Base-by-base conservation (phyloP, 2,329 filamentous ascomycete genomes). In the Myotisia sp. region DNA sequence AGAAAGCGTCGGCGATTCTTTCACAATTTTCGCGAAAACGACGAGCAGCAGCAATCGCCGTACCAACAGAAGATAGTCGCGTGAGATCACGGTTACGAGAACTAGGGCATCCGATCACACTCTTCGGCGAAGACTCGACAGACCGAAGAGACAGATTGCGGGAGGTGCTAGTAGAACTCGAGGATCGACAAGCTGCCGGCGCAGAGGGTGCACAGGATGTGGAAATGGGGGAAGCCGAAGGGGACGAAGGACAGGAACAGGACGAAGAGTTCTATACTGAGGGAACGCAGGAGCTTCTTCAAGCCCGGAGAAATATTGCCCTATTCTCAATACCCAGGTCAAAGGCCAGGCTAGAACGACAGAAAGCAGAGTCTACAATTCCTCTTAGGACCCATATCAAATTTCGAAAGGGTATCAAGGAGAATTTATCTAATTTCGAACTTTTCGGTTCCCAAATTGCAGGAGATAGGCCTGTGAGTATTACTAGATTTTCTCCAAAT, bases 191-290 rank as follows among this genome's bases (percentile, higher is more conserved):
- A 31, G 62, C 60, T 10, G 66, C 49, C 3, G 60, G 14, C 55
- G 37, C 23, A 13, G 74, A 42, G 14, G 64, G 60, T 1, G 75
- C 70, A 34, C 76, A 77, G 44, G 64, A 69, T 52, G 51, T 64
- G 13, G 60, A 63, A 28, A 76, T 76, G 62, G 54, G 56, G 26
- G 67, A 68, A 48, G 69, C 55, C 10, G 51, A 50, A 5, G 60
- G 55, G 12, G 67, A 63, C 1, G 74, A 75, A 12, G 75, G 72
- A 31, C 76, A 68, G 2, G 82, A 86, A 34, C 74, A 78, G 46
- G 81, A 92, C 44, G 85, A 95, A 51, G 90, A 98, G 47, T 98
- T 94, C 56, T 98, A 94, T 55, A 93, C 87, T 0, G 71, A 80
- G 47, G 90, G 90, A 3, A 73, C 76, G 1, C 66, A 72, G 3